Percentiles rank a stretch among this genome's conserved stretches.
phyloP scores from a whole-genome alignment of 2,329 filamentous ascomycete species.

The Phyllachora maydis region DNA sequence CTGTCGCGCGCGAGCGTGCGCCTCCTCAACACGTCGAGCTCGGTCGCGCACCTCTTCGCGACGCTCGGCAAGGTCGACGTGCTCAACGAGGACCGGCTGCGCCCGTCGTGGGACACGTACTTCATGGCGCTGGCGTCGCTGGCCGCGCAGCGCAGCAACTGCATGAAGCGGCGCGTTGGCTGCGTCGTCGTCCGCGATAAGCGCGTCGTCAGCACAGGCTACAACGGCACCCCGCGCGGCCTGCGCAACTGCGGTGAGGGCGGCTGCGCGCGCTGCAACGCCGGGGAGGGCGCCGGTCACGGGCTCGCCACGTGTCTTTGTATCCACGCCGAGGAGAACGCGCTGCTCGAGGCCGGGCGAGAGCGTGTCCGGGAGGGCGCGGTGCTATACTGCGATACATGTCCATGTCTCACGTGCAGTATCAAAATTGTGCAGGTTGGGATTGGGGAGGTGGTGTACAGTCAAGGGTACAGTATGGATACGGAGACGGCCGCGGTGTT shows the following conservation, averaged over 20 bases:
- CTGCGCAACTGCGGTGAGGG: constrained; percentile 83
- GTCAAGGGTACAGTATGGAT: constrained; percentile 89
- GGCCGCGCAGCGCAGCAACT: constrained; percentile 79
- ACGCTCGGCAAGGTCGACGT: constrained; percentile 60
- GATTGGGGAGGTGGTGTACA: constrained; percentile 89
- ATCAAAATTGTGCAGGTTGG: constrained; percentile 98
- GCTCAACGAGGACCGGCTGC: constrained; percentile 55
- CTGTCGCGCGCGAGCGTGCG: constrained; percentile 68
- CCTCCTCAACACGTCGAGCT: constrained; percentile 65
- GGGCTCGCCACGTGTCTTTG: constrained; percentile 77
- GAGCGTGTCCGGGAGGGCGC: constrained; percentile 70
- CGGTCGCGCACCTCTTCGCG: constrained; percentile 48
- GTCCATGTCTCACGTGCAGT: constrained; percentile 89
- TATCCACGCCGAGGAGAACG: constrained; percentile 97
- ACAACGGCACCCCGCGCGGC: constrained; percentile 90
- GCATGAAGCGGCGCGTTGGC: constrained; percentile 93
- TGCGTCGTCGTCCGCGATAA: constrained; percentile 77
- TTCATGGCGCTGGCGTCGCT: constrained; percentile 95
- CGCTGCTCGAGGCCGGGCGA: constrained; percentile 77
- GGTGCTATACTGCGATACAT: constrained; percentile 87
- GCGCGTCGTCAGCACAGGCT: constrained; percentile 83
- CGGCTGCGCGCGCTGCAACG: constrained; percentile 77
- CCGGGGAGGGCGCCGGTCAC: constrained; percentile 45
- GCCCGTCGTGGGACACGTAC: constrained; percentile 89
- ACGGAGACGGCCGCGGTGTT: constrained; percentile 65